Conservation (phyloP, 106 monocot genomes). For the Dactylorhiza incarnata region DNA sequence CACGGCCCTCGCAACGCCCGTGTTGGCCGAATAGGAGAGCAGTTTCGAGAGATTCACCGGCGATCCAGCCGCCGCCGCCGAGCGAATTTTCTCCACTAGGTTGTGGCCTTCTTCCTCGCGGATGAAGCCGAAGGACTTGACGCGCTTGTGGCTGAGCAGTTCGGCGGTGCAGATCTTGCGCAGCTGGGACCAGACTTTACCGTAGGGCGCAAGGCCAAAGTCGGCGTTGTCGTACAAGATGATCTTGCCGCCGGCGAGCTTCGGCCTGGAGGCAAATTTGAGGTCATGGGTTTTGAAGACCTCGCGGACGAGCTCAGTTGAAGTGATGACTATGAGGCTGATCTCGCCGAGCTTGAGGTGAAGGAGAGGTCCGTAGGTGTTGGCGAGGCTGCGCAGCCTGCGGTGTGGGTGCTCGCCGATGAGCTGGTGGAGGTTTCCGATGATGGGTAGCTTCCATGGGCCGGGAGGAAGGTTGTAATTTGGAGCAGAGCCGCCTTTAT, state of each 20-base stretch:
- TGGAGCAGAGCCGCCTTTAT: too few relatives aligned
- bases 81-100: too few relatives aligned
- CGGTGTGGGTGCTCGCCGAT: background rate
- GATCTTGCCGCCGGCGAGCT: background rate
- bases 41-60: too few relatives aligned
- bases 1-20: background rate
- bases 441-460: background rate
- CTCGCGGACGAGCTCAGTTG: background rate
- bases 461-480: background rate
- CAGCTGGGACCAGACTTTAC: background rate
- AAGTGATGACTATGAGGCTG: background rate
- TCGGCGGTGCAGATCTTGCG: background rate
- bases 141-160: background rate
- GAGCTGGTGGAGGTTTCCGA: background rate
- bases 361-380: background rate
- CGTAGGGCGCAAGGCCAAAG: background rate
- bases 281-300: too few relatives aligned
- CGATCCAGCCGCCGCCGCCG: too few relatives aligned
- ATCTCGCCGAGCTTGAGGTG: slow-evolving; percentile 2
- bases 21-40: background rate
- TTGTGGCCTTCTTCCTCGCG: too few relatives aligned
- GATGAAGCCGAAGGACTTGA: background rate
- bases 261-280: background rate
- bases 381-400: background rate
- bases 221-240: background rate